Conservation (phyloP, 2,329 filamentous ascomycete species). For the Ceratocystis papillata region DNA sequence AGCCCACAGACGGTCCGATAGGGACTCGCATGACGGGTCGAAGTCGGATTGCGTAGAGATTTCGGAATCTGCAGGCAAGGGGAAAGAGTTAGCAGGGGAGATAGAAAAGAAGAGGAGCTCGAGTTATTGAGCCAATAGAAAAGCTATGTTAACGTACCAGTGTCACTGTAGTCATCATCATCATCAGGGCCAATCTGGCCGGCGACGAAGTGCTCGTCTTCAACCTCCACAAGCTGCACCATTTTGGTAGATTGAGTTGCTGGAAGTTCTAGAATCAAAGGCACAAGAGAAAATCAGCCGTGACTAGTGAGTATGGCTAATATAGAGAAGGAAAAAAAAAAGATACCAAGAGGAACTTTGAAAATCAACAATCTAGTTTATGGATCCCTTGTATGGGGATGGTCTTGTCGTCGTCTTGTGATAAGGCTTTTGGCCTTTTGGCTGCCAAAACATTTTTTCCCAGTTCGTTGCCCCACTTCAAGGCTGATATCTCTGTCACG, state of each 20-base stretch:
- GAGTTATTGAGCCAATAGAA: not conserved
- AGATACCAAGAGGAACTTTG: slow-evolving; percentile 18
- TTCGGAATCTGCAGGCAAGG: slow-evolving; percentile 53
- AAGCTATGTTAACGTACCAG: slow-evolving; percentile 49
- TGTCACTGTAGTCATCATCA: slow-evolving; percentile 87
- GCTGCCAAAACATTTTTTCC: slow-evolving; percentile 12
- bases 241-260: slow-evolving; percentile 42
- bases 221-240: slow-evolving; percentile 94
- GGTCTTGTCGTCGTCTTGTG: slow-evolving; percentile 3
- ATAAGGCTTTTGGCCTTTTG: not conserved
- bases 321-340: not conserved
- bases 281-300: not conserved
- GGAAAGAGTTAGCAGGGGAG: slow-evolving; percentile 14
- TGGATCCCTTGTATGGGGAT: too few species aligned
- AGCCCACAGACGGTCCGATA: slow-evolving; percentile 60
- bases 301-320: not conserved
- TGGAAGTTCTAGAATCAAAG: not conserved
- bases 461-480: not conserved
- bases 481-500: not conserved
- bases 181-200: slow-evolving; percentile 60
- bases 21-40: slow-evolving; percentile 46
- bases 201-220: slow-evolving; percentile 85
- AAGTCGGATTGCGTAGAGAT: slow-evolving; percentile 72
- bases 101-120: too few species aligned
- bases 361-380: too few species aligned